Evolutionary conservation across 495 filamentous ascomycete genomes (phyloP), one percentile per base, ranked within the genome.

Genomic region (Aspergillus diversus): DNA sequence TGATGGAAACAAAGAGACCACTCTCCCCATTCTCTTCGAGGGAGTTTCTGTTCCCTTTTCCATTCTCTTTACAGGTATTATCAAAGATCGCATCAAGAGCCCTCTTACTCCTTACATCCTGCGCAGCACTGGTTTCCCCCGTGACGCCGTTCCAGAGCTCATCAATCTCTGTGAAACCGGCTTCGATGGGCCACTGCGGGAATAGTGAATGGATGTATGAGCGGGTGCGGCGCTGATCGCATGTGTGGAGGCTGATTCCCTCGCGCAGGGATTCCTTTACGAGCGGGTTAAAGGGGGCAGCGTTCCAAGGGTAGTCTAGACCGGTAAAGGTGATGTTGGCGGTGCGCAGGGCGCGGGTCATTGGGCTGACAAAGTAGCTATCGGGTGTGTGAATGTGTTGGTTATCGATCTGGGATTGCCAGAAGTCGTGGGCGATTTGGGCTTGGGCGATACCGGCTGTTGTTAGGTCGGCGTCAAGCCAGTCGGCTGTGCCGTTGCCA

Each of bases 241-340:
- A 96, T 7, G 92, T 94, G 70, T 95, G 92, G 50, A 87, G 79
- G 49, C 86, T 85, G 59, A 93, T 85, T 1, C 81, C 78, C 66
- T 96, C 92, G 49, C 92, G 84, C 61, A 94, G 75, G 21, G 85
- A 72, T 68, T 94, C 90, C 69, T 89, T 90, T 67, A 95, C 77
- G 3, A 79, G 75, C 0, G 90, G 89, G 0, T 73, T 75, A 73
- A 90, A 91, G 5, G 80, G 71, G 13, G 68, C 63, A 16, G 68
- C 67, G 16, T 66, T 63, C 12, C 61, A 51, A 0, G 88, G 87
- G 0, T 89, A 71, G 8, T 71, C 47, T 5, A 92, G 80, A 13
- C 75, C 79, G 12, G 65, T 61, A 76, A 90, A 93, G 2, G 87
- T 87, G 59, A 86, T 59, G 35, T 83, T 79, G 33, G 85, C 84